phyloP scores from a whole-genome alignment of 768 basidiomycete genomes.

The Cystobasidium onofrii region DNA sequence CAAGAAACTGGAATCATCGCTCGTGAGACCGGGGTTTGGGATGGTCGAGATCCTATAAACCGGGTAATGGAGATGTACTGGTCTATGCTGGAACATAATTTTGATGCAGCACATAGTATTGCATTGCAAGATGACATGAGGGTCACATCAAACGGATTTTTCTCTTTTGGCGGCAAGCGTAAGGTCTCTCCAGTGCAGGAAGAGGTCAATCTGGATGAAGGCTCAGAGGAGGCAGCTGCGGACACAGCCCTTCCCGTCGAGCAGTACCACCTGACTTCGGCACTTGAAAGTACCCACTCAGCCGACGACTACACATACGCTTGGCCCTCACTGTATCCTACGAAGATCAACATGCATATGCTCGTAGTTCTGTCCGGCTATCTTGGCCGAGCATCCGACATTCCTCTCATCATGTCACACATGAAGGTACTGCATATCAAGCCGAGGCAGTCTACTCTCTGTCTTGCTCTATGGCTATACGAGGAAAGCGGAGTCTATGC shows the following conservation, averaged over 20 bases:
- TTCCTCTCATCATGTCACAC: not conserved
- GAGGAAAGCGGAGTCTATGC: slow-evolving; percentile 15
- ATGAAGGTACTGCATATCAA: not conserved
- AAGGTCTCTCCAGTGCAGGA: not conserved
- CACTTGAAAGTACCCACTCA: not conserved
- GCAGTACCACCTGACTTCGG: not conserved
- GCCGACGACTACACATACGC: not conserved
- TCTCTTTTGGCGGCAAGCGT: not conserved
- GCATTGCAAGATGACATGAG: not conserved
- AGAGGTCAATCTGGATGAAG: not conserved
- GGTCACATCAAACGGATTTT: not conserved
- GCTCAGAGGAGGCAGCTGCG: not conserved
- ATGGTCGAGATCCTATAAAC: not conserved
- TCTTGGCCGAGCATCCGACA: not conserved
- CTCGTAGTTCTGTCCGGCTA: slow-evolving; percentile 10
- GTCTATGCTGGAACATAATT: not conserved
- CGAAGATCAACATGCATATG: slow-evolving; percentile 21
- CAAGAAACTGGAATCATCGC: not conserved
- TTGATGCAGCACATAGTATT: not conserved
- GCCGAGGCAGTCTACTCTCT: not conserved
- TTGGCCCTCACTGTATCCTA: not conserved
- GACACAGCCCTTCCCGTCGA: not conserved
- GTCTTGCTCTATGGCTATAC: slow-evolving; percentile 12
- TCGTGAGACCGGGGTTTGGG: not conserved
- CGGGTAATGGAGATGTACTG: not conserved